phyloP scores from a whole-genome alignment of 495 filamentous ascomycete genomes.

The Lichina pygmaea region DNA sequence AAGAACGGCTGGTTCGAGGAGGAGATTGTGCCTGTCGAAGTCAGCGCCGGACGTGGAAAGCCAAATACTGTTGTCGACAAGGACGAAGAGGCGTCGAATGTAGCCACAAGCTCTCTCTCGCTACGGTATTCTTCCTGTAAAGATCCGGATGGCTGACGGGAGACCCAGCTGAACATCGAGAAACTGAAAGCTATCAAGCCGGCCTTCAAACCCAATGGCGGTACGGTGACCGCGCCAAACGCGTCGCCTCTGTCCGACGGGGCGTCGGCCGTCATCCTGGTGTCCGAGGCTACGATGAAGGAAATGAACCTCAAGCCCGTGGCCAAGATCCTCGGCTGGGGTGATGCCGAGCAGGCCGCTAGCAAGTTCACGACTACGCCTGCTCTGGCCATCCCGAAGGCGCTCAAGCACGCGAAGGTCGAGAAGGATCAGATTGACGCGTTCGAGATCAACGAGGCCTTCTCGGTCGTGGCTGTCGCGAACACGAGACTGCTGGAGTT shows the following conservation, averaged over 20 bases:
- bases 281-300: slow-evolving; percentile 72
- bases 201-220: slow-evolving; percentile 54
- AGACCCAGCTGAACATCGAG: slow-evolving; percentile 50
- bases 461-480: slow-evolving; percentile 84
- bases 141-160: slow-evolving; percentile 1
- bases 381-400: slow-evolving; percentile 87
- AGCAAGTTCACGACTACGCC: slow-evolving; percentile 91
- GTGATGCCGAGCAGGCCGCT: slow-evolving; percentile 68
- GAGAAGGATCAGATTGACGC: slow-evolving; percentile 52
- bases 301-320: slow-evolving; percentile 70
- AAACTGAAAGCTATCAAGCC: slow-evolving; percentile 70
- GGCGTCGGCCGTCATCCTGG: slow-evolving; percentile 67
- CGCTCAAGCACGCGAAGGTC: slow-evolving; percentile 70
- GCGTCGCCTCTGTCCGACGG: slow-evolving; percentile 90
- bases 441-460: slow-evolving; percentile 98
- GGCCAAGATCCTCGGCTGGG: slow-evolving; percentile 91
- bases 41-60: slow-evolving; percentile 73
- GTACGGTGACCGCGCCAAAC: slow-evolving; percentile 93
- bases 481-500: slow-evolving; percentile 77
- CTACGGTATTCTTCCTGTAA: too few species aligned
- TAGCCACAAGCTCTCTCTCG: slow-evolving; percentile 9
- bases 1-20: slow-evolving; percentile 47
- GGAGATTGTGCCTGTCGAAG: slow-evolving; percentile 77
- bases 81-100: slow-evolving; percentile 91
- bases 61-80: slow-evolving; percentile 50